Evolutionary conservation across 2,329 filamentous ascomycete species (phyloP).

Genomic region (Paecilomyces dactylethromorphus): DNA sequence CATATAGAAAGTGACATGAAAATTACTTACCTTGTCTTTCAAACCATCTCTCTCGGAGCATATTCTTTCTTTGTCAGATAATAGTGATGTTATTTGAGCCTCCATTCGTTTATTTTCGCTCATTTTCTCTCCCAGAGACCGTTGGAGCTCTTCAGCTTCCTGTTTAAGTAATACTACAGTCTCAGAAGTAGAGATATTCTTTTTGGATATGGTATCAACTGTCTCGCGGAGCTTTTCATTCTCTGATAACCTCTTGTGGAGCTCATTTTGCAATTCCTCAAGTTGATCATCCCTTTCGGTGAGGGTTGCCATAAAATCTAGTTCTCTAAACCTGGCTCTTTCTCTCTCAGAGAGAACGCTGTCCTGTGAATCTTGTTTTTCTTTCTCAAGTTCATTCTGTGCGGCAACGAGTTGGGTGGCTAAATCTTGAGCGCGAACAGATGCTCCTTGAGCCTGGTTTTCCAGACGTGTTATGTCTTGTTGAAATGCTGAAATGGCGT

Average conservation of each 20-base stretch:
- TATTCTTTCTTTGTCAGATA: conserved; percentile 13
- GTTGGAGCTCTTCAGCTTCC: conserved; percentile 17
- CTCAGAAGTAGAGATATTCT: conserved; percentile 16
- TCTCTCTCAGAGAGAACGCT: conserved; percentile 19
- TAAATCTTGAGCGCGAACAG: conserved; percentile 32
- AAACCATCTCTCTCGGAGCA: conserved; percentile 10
- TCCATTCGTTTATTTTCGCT: conserved; percentile 16
- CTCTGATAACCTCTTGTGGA: conserved; percentile 17
- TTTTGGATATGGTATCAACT: conserved; percentile 16
- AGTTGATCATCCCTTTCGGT: conserved; percentile 41
- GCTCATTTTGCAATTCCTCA: conserved; percentile 34
- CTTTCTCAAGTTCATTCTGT: conserved; percentile 30
- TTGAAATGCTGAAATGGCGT: conserved; percentile 32
- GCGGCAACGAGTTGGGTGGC: conserved; percentile 23
- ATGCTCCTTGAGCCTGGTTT: conserved; percentile 30
- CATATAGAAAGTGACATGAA: neutral
- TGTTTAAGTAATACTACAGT: conserved; percentile 14
- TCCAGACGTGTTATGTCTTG: conserved; percentile 33
- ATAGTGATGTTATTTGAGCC: conserved; percentile 16
- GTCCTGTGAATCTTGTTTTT: conserved; percentile 25
- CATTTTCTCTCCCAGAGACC: conserved; percentile 13
- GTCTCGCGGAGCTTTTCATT: conserved; percentile 13
- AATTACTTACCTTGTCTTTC: conserved; percentile 15
- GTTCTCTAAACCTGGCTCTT: conserved; percentile 29
- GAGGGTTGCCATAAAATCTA: conserved; percentile 35